Evolutionary conservation across 352 stramenopile species (phyloP), one percentile per base, ranked within the genome.

Genomic region (Peronospora belbahrii): DNA sequence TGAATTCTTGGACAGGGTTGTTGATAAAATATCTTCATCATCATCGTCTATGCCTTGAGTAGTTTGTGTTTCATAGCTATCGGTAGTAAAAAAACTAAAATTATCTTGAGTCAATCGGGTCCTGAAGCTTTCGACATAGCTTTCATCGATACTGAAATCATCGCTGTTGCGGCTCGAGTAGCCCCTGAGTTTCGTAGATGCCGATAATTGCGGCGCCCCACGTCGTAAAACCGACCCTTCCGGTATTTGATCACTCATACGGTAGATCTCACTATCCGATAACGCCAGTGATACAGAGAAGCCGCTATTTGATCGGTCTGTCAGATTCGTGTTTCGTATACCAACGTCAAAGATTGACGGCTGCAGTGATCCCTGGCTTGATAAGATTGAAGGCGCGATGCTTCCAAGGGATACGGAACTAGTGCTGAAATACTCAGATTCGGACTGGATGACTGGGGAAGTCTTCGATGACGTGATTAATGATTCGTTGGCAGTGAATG

Each of bases 241-340:
- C 27, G 57, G 34, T 2, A 61, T 15, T 28, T 61, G 57, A 20
- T 48, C 66, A 35, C 51, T 57, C n/a, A 62, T 47, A 14, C 55
- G 42, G 35, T 62, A 62, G 7, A 42, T 41, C 11, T 45, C 33
- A 1, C 44, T 30, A 30, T 55, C 38, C 20, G 28, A 22, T 4
- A 43, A 58, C 17, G 49, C 19, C 33, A 73, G 62, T 42, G 64
- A 74, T 8, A 73, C 53, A 4, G 62, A 73, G 44, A 72, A 79
- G 15, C 59, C 52, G 39, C 59, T 65, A 36, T 61, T 64, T 4
- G 55, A 64, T 2, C 62, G 56, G 36, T 62, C 59, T 18, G 57
- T 61, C 1, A 47, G 56, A 4, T 50, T 56, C 9, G 62, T 74
- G 14, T 53, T 48, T 2, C 65, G 56, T 37, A 38, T 20, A 47